Evolutionary conservation across 2,329 filamentous ascomycete species (phyloP).

Genomic region (Dothiorella sarmentorum): DNA sequence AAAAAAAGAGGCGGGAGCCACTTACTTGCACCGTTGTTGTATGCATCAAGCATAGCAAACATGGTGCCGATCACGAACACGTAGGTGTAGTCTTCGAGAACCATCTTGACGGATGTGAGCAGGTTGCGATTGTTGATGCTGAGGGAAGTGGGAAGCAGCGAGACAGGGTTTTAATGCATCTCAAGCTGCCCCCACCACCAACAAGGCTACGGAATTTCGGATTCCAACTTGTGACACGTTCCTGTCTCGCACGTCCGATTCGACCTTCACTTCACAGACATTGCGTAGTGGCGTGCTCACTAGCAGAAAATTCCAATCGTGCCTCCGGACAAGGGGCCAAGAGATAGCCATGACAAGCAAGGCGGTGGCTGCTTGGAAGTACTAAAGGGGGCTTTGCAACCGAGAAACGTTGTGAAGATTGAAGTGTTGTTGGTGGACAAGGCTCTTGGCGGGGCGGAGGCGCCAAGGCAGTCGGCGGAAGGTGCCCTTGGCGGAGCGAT

Average conservation of each 20-base stretch:
- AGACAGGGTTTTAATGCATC: not conserved
- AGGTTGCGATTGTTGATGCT: not conserved
- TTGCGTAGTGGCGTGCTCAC: not conserved
- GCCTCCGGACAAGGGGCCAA: not conserved
- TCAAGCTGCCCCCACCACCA: not conserved
- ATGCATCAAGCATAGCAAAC: slow-evolving; percentile 73
- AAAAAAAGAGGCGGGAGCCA: slow-evolving; percentile 25
- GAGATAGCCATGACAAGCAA: not conserved
- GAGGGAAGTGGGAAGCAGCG: not conserved
- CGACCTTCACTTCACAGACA: not conserved
- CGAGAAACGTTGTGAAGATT: not conserved
- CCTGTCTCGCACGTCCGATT: not conserved
- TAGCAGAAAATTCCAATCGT: not conserved
- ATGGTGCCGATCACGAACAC: slow-evolving; percentile 72
- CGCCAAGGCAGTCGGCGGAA: not conserved
- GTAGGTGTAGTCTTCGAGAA: slow-evolving; percentile 63
- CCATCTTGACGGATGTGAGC: slow-evolving; percentile 46
- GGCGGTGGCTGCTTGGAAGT: not conserved
- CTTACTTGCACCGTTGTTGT: slow-evolving; percentile 75
- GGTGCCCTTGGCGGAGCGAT: not conserved
- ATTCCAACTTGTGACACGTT: not conserved
- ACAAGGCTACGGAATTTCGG: no score
- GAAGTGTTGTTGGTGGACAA: not conserved
- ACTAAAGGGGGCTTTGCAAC: not conserved
- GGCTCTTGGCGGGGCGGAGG: slow-evolving; percentile 2